phyloP scores from a whole-genome alignment of 1,139 yeast species.

The Lipomyces yarrowii region DNA sequence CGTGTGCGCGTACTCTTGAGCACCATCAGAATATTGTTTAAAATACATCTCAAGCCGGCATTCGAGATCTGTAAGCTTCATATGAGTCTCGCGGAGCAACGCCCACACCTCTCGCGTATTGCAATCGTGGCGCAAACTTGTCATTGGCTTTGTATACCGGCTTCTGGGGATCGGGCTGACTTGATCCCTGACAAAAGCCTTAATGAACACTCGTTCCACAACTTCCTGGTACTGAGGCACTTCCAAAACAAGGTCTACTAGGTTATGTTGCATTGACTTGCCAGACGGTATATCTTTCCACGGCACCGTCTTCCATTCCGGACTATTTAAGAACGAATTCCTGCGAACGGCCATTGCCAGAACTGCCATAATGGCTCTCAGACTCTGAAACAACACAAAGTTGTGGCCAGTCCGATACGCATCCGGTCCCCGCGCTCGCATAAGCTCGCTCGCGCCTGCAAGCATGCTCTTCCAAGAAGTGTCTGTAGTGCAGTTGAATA shows the following conservation, averaged over 20 bases:
- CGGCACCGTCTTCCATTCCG: conserved; percentile 21
- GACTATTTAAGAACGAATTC: conserved; percentile 17
- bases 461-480: conserved; percentile 17
- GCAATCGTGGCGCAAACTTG: not conserved
- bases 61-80: not conserved
- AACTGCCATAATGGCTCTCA: conserved; percentile 15
- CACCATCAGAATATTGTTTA: not conserved
- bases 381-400: conserved; percentile 14
- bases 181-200: not conserved
- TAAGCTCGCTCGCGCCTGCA: conserved; percentile 19
- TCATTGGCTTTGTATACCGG: not conserved
- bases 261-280: conserved; percentile 1
- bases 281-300: conserved; percentile 1
- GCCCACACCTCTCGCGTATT: not conserved
- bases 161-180: not conserved
- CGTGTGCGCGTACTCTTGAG: not conserved
- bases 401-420: conserved; percentile 17
- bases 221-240: conserved; percentile 14
- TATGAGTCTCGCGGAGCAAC: not conserved
- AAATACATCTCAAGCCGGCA: not conserved
- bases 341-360: conserved; percentile 10
- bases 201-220: conserved; percentile 4
- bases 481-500: conserved; percentile 6
- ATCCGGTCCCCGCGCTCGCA: conserved; percentile 20
- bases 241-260: conserved; percentile 17